Percentiles rank a stretch among this genome's conserved stretches.
phyloP scores from a whole-genome alignment of 2,329 filamentous ascomycete species.

The Diaporthe sp. region DNA sequence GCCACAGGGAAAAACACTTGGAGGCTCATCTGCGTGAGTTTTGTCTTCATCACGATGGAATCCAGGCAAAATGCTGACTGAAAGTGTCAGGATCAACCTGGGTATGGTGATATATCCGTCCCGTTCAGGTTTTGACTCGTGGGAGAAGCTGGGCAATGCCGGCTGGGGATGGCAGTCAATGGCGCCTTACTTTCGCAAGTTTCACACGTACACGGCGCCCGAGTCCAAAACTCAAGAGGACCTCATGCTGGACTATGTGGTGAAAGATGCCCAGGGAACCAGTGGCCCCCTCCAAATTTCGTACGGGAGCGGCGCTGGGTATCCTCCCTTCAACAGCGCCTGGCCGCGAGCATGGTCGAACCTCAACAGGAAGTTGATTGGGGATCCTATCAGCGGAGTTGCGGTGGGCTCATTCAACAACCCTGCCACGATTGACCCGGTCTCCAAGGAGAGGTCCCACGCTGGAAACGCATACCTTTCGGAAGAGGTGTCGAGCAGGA shows the following conservation, averaged over 20 bases:
- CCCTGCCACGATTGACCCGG: conserved; percentile 40
- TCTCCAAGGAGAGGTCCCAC: conserved; percentile 40
- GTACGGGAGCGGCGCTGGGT: conserved; percentile 50
- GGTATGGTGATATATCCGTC: conserved; percentile 48
- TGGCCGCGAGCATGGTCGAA: conserved; percentile 55
- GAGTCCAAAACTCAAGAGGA: conserved; percentile 46
- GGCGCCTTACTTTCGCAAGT: conserved; percentile 53
- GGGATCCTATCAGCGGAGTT: conserved; percentile 34
- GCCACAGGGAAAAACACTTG: conserved; percentile 28
- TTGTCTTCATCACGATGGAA: too few relatives aligned
- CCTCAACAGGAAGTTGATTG: conserved; percentile 32
- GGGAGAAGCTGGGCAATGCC: conserved; percentile 48
- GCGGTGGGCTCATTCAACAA: conserved; percentile 39
- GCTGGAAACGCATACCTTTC: conserved; percentile 41
- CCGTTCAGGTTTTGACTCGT: conserved; percentile 47
- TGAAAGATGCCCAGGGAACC: conserved; percentile 44
- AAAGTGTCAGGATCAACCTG: conserved; percentile 44
- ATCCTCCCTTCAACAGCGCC: conserved; percentile 50
- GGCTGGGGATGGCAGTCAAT: conserved; percentile 48
- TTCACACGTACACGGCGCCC: conserved; percentile 50
- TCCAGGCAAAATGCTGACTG: neutral
- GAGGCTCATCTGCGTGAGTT: conserved; percentile 36
- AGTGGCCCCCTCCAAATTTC: conserved; percentile 56
- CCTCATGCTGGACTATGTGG: conserved; percentile 50
- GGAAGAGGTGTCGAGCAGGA: conserved; percentile 33